phyloP scores from a whole-genome alignment of 768 basidiomycete genomes.

The Tylopilus rubrobrunneus region DNA sequence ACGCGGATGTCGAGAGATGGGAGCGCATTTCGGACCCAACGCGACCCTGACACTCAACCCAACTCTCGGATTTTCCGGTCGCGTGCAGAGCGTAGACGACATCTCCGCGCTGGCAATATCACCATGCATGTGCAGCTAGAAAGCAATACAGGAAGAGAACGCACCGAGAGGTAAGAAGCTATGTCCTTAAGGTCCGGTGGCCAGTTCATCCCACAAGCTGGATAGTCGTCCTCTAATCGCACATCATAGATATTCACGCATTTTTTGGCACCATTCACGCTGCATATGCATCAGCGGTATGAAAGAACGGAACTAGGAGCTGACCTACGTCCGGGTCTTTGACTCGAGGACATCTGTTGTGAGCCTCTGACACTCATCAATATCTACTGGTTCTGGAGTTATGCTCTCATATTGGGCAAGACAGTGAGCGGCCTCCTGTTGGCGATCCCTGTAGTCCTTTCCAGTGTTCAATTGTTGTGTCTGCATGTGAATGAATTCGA shows the following conservation, averaged over 20 bases:
- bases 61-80: slow-evolving; percentile 63
- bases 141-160: slow-evolving; percentile 27
- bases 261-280: slow-evolving; percentile 62
- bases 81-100: slow-evolving; percentile 87
- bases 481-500: neutral
- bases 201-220: slow-evolving; percentile 98
- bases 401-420: slow-evolving; percentile 37
- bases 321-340: slow-evolving; percentile 22
- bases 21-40: slow-evolving; percentile 63
- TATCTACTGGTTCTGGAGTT: slow-evolving; percentile 51
- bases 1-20: slow-evolving; percentile 56
- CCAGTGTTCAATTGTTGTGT: neutral
- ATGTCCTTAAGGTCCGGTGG: slow-evolving; percentile 80
- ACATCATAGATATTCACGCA: slow-evolving; percentile 97
- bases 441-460: slow-evolving; percentile 61
- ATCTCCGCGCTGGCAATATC: slow-evolving; percentile 57
- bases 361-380: slow-evolving; percentile 58
- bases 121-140: neutral
- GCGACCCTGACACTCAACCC: slow-evolving; percentile 79
- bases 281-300: slow-evolving; percentile 27
- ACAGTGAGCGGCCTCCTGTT: slow-evolving; percentile 59
- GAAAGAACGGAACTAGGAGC: neutral
- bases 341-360: slow-evolving; percentile 39
- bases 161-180: slow-evolving; percentile 74
- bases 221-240: slow-evolving; percentile 77